A percentile compares a stretch with the other conserved stretches of the same genome.
Conservation (phyloP, 164 flowering plant genomes). For the Tetracentron sinense region DNA sequence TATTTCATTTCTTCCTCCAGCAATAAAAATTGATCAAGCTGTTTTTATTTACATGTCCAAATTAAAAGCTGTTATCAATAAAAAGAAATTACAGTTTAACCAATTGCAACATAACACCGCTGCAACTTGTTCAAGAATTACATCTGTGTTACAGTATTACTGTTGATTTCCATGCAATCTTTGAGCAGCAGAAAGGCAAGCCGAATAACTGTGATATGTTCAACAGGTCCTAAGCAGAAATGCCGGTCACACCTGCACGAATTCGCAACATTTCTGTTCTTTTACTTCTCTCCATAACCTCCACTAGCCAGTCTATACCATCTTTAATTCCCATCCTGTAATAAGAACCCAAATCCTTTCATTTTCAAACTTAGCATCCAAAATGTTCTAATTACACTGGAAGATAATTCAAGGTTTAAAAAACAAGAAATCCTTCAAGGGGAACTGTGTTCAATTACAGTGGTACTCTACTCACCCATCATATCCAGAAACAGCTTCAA, state of each 20-base stretch:
- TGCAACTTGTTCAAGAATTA: not conserved
- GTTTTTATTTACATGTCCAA: not conserved
- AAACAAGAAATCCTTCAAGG: not conserved
- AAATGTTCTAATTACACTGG: not conserved
- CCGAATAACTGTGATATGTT: not conserved
- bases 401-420: not conserved
- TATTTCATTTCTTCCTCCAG: not conserved
- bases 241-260: slow-evolving; percentile 47
- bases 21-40: not conserved
- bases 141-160: not conserved
- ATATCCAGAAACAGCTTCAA: slow-evolving; percentile 83
- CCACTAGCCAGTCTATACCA: slow-evolving; percentile 81
- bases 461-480: slow-evolving; percentile 63
- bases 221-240: slow-evolving; percentile 6
- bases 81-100: not conserved
- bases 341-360: slow-evolving; percentile 7
- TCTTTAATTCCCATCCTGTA: slow-evolving; percentile 80
- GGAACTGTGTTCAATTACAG: too few relatives aligned
- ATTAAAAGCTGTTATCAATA: too few relatives aligned
- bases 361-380: not conserved
- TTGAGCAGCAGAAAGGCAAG: not conserved
- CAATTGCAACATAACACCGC: not conserved
- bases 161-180: not conserved
- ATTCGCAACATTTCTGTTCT: slow-evolving; percentile 70
- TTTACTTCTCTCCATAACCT: slow-evolving; percentile 89